phyloP scores from a whole-genome alignment of 1,284 basidiomycete species.

The Tilletia walkeri region DNA sequence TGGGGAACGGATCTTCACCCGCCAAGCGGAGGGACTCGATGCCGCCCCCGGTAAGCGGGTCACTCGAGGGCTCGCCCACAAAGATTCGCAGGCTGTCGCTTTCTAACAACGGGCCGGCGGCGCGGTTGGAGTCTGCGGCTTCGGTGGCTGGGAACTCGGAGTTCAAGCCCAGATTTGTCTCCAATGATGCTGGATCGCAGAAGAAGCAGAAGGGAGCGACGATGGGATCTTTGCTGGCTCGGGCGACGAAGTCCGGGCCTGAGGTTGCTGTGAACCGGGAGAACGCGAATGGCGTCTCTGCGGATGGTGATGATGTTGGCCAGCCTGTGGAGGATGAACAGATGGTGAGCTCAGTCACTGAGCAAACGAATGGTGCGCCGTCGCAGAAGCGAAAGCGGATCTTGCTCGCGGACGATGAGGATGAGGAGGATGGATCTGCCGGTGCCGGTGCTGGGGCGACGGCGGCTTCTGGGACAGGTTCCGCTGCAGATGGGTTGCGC shows the following conservation, averaged over 20 bases:
- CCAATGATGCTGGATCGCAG: not conserved
- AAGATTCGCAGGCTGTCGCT: not conserved
- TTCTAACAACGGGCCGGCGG: not conserved
- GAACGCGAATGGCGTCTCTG: not conserved
- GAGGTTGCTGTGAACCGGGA: not conserved
- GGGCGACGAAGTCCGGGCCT: not conserved
- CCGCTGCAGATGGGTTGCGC: not conserved
- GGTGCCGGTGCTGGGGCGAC: not conserved
- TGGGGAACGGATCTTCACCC: not conserved
- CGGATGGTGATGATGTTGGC: not conserved
- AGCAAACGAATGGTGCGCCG: not conserved
- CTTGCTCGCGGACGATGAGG: not conserved
- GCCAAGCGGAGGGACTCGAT: conserved; percentile 6
- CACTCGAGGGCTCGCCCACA: not conserved
- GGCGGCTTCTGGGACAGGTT: not conserved
- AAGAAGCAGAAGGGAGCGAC: not conserved
- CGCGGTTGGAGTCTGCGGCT: not conserved
- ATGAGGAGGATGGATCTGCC: not conserved
- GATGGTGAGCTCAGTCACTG: not conserved
- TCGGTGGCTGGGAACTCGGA: not conserved
- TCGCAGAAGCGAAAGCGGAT: conserved; percentile 8
- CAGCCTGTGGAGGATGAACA: not conserved
- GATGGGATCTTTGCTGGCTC: not conserved
- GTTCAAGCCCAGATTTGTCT: conserved; percentile 1
- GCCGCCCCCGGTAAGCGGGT: not conserved